Conservation (phyloP, 192 early-diverging fungal species). For the Allomyces macrogynus region DNA sequence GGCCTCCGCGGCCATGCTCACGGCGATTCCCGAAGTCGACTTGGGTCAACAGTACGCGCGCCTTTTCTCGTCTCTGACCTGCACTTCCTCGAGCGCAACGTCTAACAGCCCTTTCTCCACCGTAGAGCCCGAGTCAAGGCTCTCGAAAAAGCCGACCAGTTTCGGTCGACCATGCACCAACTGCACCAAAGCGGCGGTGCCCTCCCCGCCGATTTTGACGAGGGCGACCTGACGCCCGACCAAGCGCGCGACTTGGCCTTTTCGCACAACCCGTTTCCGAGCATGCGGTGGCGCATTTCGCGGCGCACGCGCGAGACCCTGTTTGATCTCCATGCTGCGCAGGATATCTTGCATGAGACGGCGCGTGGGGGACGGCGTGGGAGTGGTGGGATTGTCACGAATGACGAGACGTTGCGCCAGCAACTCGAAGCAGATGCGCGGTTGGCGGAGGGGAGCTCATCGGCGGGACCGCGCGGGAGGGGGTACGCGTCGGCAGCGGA, state of each 20-base stretch:
- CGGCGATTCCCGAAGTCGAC: constrained; percentile 79
- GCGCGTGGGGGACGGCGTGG: not conserved
- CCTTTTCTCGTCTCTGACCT: not conserved
- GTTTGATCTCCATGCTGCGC: not conserved
- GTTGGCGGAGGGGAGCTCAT: not conserved
- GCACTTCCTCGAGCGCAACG: too few species aligned
- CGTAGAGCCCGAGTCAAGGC: too few species aligned
- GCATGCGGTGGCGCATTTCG: not conserved
- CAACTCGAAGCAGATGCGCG: not conserved
- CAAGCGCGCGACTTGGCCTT: not conserved
- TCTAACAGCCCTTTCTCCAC: too few species aligned
- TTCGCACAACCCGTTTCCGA: not conserved
- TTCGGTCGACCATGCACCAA: too few species aligned
- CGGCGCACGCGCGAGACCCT: not conserved
- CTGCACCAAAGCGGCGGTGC: too few species aligned
- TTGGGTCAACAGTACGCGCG: constrained; percentile 51
- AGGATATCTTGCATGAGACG: not conserved
- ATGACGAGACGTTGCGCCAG: not conserved
- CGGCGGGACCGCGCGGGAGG: too few species aligned
- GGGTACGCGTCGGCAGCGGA: too few species aligned
- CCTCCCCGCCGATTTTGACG: not conserved
- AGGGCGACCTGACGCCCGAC: not conserved
- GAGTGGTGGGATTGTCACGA: not conserved
- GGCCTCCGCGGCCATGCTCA: constrained; percentile 66
- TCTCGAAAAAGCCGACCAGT: too few species aligned